These are phyloP conservation scores for Barnettozyma salicaria DNA, from an alignment of 805 yeast species.

Conservation along the genomic window DNA sequence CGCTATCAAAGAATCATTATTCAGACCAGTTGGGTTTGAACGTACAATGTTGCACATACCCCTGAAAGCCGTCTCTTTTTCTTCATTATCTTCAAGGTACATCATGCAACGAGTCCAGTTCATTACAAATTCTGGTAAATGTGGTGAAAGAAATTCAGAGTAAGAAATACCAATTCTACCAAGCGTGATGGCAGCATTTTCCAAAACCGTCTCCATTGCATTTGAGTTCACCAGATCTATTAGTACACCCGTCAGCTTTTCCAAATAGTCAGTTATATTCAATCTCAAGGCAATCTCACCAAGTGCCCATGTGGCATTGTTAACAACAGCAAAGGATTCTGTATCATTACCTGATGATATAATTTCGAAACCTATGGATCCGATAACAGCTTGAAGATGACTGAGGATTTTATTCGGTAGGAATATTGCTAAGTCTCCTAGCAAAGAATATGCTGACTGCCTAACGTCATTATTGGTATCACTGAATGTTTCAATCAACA, in stretches of 20 bases:
- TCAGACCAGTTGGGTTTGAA: conserved; percentile 61
- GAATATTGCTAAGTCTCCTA: conserved; percentile 82
- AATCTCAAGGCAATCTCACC: conserved; percentile 77
- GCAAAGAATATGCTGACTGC: conserved; percentile 81
- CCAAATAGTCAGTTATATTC: conserved; percentile 45
- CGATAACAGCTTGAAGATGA: conserved; percentile 45
- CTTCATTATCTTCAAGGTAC: conserved; percentile 71
- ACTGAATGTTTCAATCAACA: conserved; percentile 63
- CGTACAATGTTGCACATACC: conserved; percentile 74
- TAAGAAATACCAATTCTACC: conserved; percentile 74
- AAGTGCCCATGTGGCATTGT: conserved; percentile 90
- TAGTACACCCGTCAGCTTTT: conserved; percentile 47
- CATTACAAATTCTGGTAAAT: conserved; percentile 49
- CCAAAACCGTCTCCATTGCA: conserved; percentile 60
- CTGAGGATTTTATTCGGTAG: conserved; percentile 32
- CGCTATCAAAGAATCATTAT: conserved; percentile 42
- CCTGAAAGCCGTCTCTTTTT: conserved; percentile 78
- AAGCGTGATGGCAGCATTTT: conserved; percentile 83
- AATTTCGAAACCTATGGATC: conserved; percentile 66
- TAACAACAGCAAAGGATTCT: conserved; percentile 57
- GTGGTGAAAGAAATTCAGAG: conserved; percentile 54
- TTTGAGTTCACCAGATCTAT: conserved; percentile 56
- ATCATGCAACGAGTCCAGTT: conserved; percentile 70
- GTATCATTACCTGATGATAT: conserved; percentile 38
- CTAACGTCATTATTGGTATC: conserved; percentile 84